Base-by-base conservation (phyloP, 1,284 basidiomycete species). In the Cronartium quercuum region DNA sequence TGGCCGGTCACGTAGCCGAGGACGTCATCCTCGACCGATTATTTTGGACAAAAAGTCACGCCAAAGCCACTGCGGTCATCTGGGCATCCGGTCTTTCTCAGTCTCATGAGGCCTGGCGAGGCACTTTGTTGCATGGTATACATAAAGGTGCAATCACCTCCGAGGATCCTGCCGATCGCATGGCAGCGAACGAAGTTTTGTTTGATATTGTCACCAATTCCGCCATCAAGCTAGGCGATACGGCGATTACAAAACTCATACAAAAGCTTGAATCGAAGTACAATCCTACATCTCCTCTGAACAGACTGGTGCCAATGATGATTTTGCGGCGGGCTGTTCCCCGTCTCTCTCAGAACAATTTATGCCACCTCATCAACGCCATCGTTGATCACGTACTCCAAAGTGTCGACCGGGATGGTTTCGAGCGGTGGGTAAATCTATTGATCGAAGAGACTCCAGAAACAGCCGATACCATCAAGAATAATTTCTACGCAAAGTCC, bases 1-100 rank as follows among this genome's bases (percentile, higher is more conserved):
- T 66, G 71, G 57, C 63, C 40, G 38, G 24, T 65, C 64, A 65
- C 42, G 44, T 74, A 29, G 57, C 71, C 38, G 51, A 74, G 35
- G 71, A 74, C 55, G 21, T 74, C 5, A 4, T 74, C 21, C 38
- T 74, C 9, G 64, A 57, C 6, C 51, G 55, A 42, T 13, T 74
- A 34, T 62, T 74, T 60, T 74, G 71, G 71, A 66, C 71, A 9
- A 74, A 66, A 66, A 74, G 71, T 67, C 41, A 44, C 41, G 29
- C 47, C 18, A 74, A 74, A 57, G 42, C 71, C 18, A 61, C 71
- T 10, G 37, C 51, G 7, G 41, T 74, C 18, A 58, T 74, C 10
- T 74, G 71, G 71, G 24, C 63, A n/a, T 38, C 41, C 15, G 40
- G 42, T 1, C 40, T 44, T n/a, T 24, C 37, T 29, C 29, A 61